Conservation (phyloP, 1,284 basidiomycete genomes). For the Quambalaria eucalypti region DNA sequence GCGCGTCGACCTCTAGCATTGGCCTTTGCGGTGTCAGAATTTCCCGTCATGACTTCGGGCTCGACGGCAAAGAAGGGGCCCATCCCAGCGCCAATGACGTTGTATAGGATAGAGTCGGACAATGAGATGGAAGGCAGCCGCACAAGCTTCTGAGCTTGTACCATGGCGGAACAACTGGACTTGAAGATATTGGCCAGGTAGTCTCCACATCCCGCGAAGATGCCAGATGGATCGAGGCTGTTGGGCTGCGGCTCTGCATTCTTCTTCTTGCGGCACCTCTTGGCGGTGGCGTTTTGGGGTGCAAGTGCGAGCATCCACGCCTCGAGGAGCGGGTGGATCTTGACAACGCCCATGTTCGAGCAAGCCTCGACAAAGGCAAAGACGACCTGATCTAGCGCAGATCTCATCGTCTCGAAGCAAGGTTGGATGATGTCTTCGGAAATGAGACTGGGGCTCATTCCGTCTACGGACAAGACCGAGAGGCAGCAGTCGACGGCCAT, state of each 20-base stretch:
- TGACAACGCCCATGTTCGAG: conserved; percentile 13
- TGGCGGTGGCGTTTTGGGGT: conserved; percentile 11
- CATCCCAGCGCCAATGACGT: conserved; percentile 80
- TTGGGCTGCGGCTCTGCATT: conserved; percentile 7
- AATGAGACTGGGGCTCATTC: conserved; percentile 65
- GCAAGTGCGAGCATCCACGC: conserved; percentile 43
- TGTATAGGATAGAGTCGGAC: conserved; percentile 57
- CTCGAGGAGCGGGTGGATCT: conserved; percentile 29
- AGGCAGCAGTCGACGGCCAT: conserved; percentile 73
- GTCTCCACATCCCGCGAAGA: conserved; percentile 19
- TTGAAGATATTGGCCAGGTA: conserved; percentile 22
- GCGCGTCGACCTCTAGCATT: conserved; percentile 16
- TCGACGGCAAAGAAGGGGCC: conserved; percentile 75
- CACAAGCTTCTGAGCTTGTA: conserved; percentile 48
- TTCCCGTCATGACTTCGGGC: conserved; percentile 50
- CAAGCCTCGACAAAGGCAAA: conserved; percentile 77
- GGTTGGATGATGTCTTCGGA: conserved; percentile 80
- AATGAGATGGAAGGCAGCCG: conserved; percentile 49
- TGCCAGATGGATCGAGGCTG: conserved; percentile 2
- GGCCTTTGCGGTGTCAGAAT: conserved; percentile 12
- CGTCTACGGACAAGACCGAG: conserved; percentile 64
- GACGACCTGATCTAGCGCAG: conserved; percentile 66
- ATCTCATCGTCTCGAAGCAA: conserved; percentile 68
- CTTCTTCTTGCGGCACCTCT: conserved; percentile 12
- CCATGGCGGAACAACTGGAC: conserved; percentile 32